Evolutionary conservation across 1,139 yeast genomes (phyloP), one percentile per base, ranked within the genome.

Genomic region (Suhomyces ambrosiae): DNA sequence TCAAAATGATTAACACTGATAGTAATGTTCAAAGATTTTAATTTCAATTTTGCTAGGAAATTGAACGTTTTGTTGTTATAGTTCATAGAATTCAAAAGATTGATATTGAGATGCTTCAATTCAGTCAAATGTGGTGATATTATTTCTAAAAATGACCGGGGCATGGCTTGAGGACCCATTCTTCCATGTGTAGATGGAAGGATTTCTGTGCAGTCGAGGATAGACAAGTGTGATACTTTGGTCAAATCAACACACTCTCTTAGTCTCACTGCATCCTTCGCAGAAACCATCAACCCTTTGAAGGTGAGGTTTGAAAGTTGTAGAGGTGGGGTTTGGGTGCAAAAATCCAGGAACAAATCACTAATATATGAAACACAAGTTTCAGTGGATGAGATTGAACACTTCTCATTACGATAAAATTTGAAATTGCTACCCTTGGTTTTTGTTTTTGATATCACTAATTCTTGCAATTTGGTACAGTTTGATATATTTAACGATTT

Each of bases 11-110:
- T 47, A 11, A 55, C 34, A 13, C 43, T 47, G 13, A 59, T 32
- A 16, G 38, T 28, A 7, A 51, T 28, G 15, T 47, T 47, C 7
- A 58, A 40, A 5, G 44, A 34, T 21, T 27, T 23, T 30, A 56
- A 44, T 9, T 21, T 10, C 3, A 32, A 25, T 2, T 23, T 18
- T 9, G 6, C 16, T 7, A 54, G 23, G 31, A 55, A 48, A 6
- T 33, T 32, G 11, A 41, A 39, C 7, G 49, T 35, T 22, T 42
- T 38, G n/a, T 40, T 35, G 32, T 54, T 53, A 35, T 45, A 40
- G 29, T 45, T 41, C 4, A 53, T 48, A 21, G 51, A 51, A 36
- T 59, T 58, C n/a, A 37, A 23, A 7, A 58, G 25, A 25, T 51
- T 44, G 18, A 60, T 28, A 11, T 49, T 47, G 18, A 57, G 30